Evolutionary conservation across 2,329 filamentous ascomycete species (phyloP), one percentile per base, ranked within the genome.

Genomic region (Trichophyton rubrum): DNA sequence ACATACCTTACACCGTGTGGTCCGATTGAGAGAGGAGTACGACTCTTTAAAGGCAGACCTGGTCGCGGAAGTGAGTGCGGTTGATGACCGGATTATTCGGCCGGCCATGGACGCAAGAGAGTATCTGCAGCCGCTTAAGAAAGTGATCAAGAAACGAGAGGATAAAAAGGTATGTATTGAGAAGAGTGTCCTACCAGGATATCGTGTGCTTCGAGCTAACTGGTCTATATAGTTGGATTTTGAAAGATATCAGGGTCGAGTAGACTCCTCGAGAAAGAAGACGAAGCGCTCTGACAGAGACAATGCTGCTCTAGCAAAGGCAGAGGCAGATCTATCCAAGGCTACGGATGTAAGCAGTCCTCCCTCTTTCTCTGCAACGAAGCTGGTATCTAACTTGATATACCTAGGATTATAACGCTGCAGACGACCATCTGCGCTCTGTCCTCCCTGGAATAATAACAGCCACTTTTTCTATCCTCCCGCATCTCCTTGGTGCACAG

Each of bases 131-230:
- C 85, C 87, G 1, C 79, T 93, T 70, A 85, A 87, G 68, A 93
- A 90, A 75, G 86, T 85, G 0, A 89, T 95, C 68, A 93, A 92
- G 75, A 90, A 89, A 72, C 79, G 90, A 55, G 88, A 93, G 69
- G 88, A 91, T 67, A 88, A 85, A 74, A 86, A 89, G 75, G 80
- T 81, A 62, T 8, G 69, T 47, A 5, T 51, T 60, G 38, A 43
- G 4, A n/a, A 17, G n/a, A 17, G n/a, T 11, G 40, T 13, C 38
- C 38, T 27, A 24, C 33, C n/a, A 2, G 27, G n/a, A 13, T 22
- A 27, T 9, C 20, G 24, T 33, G 33, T 33, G 15, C 9, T 1
- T 24, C 9, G 40, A 57, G 33, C 8, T 9, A 59, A 53, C 49
- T 49, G 30, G 41, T 60, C 41, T 35, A 7, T 20, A 22, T 40